These are phyloP conservation scores for Mycena galericulata DNA, from an alignment of 768 basidiomycete genomes.

Conservation along the genomic window DNA sequence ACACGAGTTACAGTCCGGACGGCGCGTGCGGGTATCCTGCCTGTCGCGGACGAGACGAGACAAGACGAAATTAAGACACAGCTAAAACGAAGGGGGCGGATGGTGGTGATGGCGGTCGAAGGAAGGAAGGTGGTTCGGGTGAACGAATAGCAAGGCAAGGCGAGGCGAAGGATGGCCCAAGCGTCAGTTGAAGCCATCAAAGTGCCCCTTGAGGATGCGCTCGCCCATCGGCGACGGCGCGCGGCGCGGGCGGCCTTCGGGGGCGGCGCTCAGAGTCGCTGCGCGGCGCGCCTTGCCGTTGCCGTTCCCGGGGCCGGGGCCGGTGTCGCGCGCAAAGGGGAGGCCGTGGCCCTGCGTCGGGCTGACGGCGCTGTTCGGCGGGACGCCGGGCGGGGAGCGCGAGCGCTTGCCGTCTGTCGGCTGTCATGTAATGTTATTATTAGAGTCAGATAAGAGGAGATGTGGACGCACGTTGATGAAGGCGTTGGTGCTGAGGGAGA, in stretches of 20 bases:
- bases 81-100: conserved; percentile 7
- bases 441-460: conserved; percentile 2
- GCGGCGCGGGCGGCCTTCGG: conserved; percentile 61
- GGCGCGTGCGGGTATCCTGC: conserved; percentile 55
- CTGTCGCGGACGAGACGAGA: conserved; percentile 43
- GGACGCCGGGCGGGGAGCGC: conserved; percentile 56
- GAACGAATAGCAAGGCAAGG: conserved; percentile 12
- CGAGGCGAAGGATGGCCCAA: background rate
- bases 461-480: conserved; percentile 65
- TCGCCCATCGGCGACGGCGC: conserved; percentile 93
- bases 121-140: too few species aligned
- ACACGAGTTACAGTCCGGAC: conserved; percentile 15
- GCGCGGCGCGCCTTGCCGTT: conserved; percentile 66
- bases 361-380: conserved; percentile 65
- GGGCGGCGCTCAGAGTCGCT: conserved; percentile 67
- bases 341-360: conserved; percentile 46
- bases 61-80: background rate
- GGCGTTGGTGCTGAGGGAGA: conserved; percentile 72
- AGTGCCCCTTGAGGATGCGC: conserved; percentile 90
- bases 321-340: conserved; percentile 47
- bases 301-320: too few species aligned
- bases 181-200: conserved; percentile 91
- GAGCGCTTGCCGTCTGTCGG: conserved; percentile 45
- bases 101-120: conserved; percentile 15
- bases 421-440: conserved; percentile 28